Evolutionary conservation across 2,329 filamentous ascomycete species (phyloP).

Genomic region (Ceratocystis diversiconidia): DNA sequence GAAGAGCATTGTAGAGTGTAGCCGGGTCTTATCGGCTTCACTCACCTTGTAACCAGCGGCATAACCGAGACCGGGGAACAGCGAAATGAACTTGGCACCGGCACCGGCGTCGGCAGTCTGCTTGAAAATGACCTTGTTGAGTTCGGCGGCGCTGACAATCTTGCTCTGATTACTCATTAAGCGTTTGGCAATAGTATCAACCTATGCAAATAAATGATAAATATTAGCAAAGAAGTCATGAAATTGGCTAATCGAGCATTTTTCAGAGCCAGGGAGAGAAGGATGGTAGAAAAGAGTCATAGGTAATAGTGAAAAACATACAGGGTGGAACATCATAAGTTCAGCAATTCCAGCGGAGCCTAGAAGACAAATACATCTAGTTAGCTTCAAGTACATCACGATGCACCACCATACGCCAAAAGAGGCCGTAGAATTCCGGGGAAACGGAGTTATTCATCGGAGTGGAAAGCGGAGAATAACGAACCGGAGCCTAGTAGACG

Average conservation of each 20-base stretch:
- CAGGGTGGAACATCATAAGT: conserved; percentile 82
- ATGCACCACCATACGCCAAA: neutral
- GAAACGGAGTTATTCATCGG: neutral
- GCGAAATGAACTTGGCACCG: conserved; percentile 72
- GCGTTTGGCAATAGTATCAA: conserved; percentile 96
- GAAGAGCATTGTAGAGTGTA: too few relatives aligned
- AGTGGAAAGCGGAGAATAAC: conserved; percentile 18
- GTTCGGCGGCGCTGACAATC: conserved; percentile 35
- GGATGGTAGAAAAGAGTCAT: neutral
- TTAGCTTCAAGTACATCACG: neutral
- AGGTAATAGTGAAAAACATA: conserved; percentile 29
- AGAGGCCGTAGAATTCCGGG: neutral
- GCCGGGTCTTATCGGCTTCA: neutral
- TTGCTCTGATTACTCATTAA: conserved; percentile 91
- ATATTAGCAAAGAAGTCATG: conserved; percentile 1
- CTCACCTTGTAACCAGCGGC: conserved; percentile 87
- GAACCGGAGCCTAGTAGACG: conserved; percentile 82
- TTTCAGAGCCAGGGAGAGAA: neutral
- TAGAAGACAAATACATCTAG: conserved; percentile 27
- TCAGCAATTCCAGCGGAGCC: conserved; percentile 88
- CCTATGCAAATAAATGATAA: conserved; percentile 34
- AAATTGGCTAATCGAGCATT: neutral
- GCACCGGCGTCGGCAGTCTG: conserved; percentile 61
- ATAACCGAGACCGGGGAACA: conserved; percentile 94
- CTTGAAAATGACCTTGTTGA: conserved; percentile 90